Evolutionary conservation across 495 filamentous ascomycete species (phyloP).

Genomic region (Trichoderma gamsii): DNA sequence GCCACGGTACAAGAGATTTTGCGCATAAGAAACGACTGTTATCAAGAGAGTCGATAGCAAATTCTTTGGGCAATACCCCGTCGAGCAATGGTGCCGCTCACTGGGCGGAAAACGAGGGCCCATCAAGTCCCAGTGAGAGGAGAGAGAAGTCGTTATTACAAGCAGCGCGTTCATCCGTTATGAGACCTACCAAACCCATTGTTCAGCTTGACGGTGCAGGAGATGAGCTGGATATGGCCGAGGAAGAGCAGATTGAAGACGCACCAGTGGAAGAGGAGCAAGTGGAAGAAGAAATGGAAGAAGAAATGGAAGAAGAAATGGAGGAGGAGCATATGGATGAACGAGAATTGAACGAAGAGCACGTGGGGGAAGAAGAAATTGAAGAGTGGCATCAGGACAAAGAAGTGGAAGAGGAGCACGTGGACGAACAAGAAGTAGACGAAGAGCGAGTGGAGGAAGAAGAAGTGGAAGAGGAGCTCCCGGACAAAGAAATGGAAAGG

Average conservation of each 20-base stretch:
- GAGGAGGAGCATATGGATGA: not conserved
- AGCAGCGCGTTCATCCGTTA: not conserved
- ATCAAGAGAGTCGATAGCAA: constrained; percentile 18
- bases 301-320: constrained; percentile 15
- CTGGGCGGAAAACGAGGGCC: constrained; percentile 25
- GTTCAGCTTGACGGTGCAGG: constrained; percentile 14
- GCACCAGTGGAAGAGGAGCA: not conserved
- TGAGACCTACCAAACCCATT: not conserved
- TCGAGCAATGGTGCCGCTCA: constrained; percentile 28
- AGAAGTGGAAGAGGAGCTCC: constrained; percentile 13
- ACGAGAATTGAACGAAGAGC: not conserved
- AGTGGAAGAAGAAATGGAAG: not conserved
- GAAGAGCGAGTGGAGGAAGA: not conserved
- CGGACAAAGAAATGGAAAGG: constrained; percentile 25
- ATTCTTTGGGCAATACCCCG: constrained; percentile 23
- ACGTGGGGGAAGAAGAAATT: constrained; percentile 13
- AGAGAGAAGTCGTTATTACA: not conserved
- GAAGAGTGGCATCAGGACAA: constrained; percentile 1
- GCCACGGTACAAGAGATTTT: not conserved
- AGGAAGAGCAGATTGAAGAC: not conserved
- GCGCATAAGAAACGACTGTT: not conserved
- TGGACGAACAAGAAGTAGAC: not conserved
- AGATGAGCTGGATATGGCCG: constrained; percentile 15
- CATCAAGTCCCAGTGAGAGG: not conserved
- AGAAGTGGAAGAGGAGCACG: constrained; percentile 15